Evolutionary conservation across 192 early-diverging fungal genomes (phyloP).

Genomic region (Mortierella antarctica): DNA sequence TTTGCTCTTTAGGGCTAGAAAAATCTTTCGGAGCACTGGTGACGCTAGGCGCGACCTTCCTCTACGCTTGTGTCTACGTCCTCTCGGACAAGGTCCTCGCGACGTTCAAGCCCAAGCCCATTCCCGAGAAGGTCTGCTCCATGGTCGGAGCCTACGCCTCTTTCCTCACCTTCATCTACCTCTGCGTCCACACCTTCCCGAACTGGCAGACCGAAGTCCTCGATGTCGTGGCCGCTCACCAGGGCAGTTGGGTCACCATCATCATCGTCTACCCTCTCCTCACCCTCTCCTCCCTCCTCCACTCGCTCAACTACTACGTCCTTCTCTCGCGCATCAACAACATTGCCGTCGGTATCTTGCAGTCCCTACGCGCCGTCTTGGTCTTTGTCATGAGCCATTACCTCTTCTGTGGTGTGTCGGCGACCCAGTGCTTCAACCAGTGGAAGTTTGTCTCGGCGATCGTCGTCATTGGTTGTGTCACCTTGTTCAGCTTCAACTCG

Average conservation of each 20-base stretch:
- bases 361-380: conserved; percentile 65
- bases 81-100: conserved; percentile 63
- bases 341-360: conserved; percentile 67
- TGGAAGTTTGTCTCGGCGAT: conserved; percentile 65
- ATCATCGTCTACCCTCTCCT: conserved; percentile 56
- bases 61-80: conserved; percentile 70
- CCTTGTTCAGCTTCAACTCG: conserved; percentile 59
- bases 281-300: conserved; percentile 55
- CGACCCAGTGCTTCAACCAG: conserved; percentile 67
- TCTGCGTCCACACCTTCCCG: conserved; percentile 63
- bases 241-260: conserved; percentile 34
- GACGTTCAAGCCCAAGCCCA: conserved; percentile 49
- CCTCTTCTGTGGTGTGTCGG: conserved; percentile 63
- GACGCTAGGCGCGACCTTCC: conserved; percentile 63
- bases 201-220: conserved; percentile 55
- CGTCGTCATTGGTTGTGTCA: conserved; percentile 65
- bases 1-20: conserved; percentile 7
- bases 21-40: conserved; percentile 63
- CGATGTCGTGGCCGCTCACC: conserved; percentile 8
- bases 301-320: conserved; percentile 67
- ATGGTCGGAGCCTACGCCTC: conserved; percentile 60
- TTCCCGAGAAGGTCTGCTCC: conserved; percentile 63
- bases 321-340: conserved; percentile 63
- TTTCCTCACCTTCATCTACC: conserved; percentile 56
- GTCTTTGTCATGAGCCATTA: conserved; percentile 69